These are phyloP conservation scores for Trichophyton verrucosum DNA, from an alignment of 2,329 filamentous ascomycete genomes.

Conservation along the genomic window DNA sequence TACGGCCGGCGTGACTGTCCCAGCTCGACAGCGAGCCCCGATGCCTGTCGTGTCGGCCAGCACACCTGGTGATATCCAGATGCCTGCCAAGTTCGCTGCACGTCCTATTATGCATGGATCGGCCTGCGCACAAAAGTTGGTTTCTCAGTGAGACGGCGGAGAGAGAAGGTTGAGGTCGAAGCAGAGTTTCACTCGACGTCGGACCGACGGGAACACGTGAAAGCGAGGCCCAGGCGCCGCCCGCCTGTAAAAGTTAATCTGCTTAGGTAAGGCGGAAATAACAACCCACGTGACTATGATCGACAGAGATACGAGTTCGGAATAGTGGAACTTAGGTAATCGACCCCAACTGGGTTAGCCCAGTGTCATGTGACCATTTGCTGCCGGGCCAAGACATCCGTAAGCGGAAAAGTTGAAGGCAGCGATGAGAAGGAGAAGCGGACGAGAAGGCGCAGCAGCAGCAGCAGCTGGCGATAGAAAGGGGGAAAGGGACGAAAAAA, in stretches of 20 bases:
- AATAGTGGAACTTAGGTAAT: not conserved
- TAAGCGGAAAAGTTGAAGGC: not conserved
- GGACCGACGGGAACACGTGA: not conserved
- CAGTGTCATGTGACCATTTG: too few relatives aligned
- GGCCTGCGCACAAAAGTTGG: too few relatives aligned
- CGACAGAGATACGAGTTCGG: not conserved
- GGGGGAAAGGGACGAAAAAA: not conserved
- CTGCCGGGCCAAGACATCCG: not conserved
- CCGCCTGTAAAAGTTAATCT: not conserved
- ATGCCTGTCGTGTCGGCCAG: not conserved
- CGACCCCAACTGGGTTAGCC: not conserved
- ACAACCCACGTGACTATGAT: not conserved
- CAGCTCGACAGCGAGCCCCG: not conserved
- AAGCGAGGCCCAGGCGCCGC: not conserved
- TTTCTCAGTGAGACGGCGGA: too few relatives aligned
- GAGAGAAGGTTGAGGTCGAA: not conserved
- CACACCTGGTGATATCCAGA: not conserved
- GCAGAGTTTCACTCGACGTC: not conserved
- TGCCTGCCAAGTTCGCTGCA: not conserved
- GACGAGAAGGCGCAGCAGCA: not conserved
- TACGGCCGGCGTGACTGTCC: not conserved
- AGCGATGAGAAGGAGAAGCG: not conserved
- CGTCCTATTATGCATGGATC: not conserved
- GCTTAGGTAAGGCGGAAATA: too few relatives aligned
- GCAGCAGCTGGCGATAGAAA: not conserved